Percentiles rank a stretch among this genome's conserved stretches.
Evolutionary conservation across 768 basidiomycete genomes (phyloP).

Genomic region (Pulveroboletus frians): DNA sequence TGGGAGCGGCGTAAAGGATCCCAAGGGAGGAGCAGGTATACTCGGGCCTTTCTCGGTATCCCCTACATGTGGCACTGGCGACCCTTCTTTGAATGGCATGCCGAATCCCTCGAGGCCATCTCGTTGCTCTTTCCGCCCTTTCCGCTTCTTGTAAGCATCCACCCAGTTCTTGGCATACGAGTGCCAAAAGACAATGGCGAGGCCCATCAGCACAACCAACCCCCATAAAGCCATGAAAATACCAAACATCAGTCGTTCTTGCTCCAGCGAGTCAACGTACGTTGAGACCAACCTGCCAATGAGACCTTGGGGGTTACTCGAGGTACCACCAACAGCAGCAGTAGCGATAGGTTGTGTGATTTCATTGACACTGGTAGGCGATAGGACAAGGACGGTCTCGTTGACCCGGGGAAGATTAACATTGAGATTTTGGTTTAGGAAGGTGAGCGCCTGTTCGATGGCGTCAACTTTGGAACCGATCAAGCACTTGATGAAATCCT

Average conservation of each 20-base stretch:
- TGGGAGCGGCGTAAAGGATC: constrained; percentile 51
- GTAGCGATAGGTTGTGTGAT: constrained; percentile 74
- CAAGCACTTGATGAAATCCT: constrained; percentile 85
- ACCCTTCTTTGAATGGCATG: constrained; percentile 19
- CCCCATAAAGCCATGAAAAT: constrained; percentile 84
- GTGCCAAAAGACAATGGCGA: constrained; percentile 68
- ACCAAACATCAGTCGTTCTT: constrained; percentile 78
- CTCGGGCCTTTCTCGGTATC: constrained; percentile 24
- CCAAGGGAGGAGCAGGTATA: constrained; percentile 27
- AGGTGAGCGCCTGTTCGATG: constrained; percentile 83
- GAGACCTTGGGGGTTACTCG: constrained; percentile 51
- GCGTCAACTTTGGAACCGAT: constrained; percentile 88
- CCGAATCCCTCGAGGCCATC: constrained; percentile 42
- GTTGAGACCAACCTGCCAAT: constrained; percentile 67
- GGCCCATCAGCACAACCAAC: constrained; percentile 75
- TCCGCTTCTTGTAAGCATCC: constrained; percentile 43
- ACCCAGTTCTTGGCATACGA: constrained; percentile 48
- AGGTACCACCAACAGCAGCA: constrained; percentile 67
- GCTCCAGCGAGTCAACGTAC: constrained; percentile 68
- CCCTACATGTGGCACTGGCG: constrained; percentile 15
- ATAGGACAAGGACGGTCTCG: constrained; percentile 69
- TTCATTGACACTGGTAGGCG: constrained; percentile 65
- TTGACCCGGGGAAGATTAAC: constrained; percentile 79
- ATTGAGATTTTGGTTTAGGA: constrained; percentile 82
- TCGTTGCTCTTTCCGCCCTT: constrained; percentile 50